These are phyloP conservation scores for Bruguiera sexangula DNA, from an alignment of 345 rosid species.

Conservation along the genomic window DNA sequence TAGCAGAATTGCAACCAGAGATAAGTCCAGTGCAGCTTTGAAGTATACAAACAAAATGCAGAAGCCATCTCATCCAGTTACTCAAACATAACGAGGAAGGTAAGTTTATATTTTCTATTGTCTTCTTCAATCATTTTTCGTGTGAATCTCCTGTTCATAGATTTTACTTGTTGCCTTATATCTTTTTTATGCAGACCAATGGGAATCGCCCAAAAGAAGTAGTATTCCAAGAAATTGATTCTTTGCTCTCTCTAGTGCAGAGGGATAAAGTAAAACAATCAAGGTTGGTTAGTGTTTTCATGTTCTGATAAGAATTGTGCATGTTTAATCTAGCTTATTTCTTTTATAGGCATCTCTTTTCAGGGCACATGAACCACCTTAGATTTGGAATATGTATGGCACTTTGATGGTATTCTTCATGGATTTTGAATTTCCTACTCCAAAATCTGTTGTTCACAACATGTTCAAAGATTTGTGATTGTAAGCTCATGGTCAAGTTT, in stretches of 20 bases:
- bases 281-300: slow-evolving; percentile 33
- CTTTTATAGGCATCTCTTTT: neutral
- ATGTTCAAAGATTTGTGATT: neutral
- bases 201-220: slow-evolving; percentile 69
- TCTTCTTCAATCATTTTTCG: neutral
- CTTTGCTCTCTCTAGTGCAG: slow-evolving; percentile 53
- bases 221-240: slow-evolving; percentile 53
- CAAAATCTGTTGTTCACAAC: neutral
- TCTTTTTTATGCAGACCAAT: slow-evolving; percentile 50
- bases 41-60: slow-evolving; percentile 73
- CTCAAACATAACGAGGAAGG: slow-evolving; percentile 58
- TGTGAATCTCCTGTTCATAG: neutral
- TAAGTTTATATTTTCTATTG: slow-evolving; percentile 15
- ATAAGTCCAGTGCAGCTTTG: slow-evolving; percentile 13
- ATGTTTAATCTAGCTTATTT: slow-evolving; percentile 6
- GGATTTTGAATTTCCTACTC: neutral
- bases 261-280: slow-evolving; percentile 35
- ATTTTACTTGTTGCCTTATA: slow-evolving; percentile 17
- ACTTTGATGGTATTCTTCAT: neutral
- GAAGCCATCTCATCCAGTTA: slow-evolving; percentile 60
- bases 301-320: slow-evolving; percentile 11
- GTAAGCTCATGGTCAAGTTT: neutral
- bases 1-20: too few species aligned
- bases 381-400: neutral
- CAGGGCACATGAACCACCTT: too few species aligned